Conservation (phyloP, 805 yeast species). For the Limtongozyma cylindracea region DNA sequence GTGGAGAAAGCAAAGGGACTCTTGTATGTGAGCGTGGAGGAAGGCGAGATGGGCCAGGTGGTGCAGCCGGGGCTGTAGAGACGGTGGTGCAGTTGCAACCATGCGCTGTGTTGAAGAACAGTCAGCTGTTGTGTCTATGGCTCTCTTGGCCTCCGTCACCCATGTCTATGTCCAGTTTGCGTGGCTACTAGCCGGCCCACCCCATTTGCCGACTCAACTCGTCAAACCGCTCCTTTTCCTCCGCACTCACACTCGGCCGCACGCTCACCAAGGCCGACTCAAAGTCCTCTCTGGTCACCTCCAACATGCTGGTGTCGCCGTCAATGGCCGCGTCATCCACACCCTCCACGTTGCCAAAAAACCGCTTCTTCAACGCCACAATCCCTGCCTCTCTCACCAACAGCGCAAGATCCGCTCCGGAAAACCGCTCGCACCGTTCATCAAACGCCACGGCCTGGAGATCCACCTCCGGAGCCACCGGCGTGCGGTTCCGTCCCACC, state of each 20-base stretch:
- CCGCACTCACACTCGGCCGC: conserved; percentile 77
- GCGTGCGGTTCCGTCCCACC: conserved; percentile 48
- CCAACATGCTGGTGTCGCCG: conserved; percentile 12
- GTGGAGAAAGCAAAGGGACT: no score
- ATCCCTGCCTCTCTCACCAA: conserved; percentile 89
- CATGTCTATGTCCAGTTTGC: no score
- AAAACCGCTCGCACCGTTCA: conserved; percentile 64
- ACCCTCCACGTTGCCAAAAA: conserved; percentile 20
- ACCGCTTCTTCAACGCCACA: conserved; percentile 51
- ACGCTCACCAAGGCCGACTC: conserved; percentile 44
- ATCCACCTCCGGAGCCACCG: conserved; percentile 38
- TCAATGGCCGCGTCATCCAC: conserved; percentile 12
- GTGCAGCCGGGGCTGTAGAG: no score
- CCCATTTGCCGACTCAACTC: conserved; percentile 50
- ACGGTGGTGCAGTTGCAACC: no score
- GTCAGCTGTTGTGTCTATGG: no score
- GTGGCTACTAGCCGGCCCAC: conserved; percentile 22
- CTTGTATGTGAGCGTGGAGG: no score
- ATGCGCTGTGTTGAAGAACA: no score
- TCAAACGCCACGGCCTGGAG: conserved; percentile 39
- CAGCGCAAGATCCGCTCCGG: conserved; percentile 92
- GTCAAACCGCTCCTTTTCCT: conserved; percentile 58
- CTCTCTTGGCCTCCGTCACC: no score
- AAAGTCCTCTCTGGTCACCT: conserved; percentile 46
- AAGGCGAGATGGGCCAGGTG: no score